These are phyloP conservation scores for Neofusicoccum ribis DNA, from an alignment of 2,329 filamentous ascomycete genomes.

Conservation along the genomic window DNA sequence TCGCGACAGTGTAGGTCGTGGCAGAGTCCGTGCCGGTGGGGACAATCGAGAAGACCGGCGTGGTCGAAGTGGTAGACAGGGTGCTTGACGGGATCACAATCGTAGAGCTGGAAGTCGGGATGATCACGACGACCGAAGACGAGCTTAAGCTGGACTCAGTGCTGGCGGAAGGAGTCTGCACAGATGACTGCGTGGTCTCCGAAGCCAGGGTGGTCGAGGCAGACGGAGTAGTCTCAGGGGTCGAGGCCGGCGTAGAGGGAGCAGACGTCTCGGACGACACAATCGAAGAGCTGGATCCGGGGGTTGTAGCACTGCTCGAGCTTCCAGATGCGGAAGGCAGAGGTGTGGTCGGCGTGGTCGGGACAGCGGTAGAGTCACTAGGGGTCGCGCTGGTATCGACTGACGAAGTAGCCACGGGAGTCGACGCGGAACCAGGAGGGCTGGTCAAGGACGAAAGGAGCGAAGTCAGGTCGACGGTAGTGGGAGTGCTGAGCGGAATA, in stretches of 20 bases:
- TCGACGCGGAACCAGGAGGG: neutral
- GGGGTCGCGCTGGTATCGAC: neutral
- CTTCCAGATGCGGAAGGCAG: neutral
- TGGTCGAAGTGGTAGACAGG: conserved; percentile 29
- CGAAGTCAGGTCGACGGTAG: conserved; percentile 14
- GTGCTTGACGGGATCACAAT: conserved; percentile 21
- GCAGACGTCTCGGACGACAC: neutral
- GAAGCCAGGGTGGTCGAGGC: neutral
- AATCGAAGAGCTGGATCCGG: neutral
- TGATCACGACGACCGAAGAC: conserved; percentile 3
- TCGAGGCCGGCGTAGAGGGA: neutral
- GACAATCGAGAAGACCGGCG: conserved; percentile 42
- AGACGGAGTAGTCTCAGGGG: neutral
- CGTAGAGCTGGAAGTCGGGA: neutral
- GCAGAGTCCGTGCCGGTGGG: conserved; percentile 49
- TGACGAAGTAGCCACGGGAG: conserved; percentile 6
- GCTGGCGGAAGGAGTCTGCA: neutral
- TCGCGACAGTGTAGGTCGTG: conserved; percentile 55
- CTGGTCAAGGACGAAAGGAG: conserved; percentile 4
- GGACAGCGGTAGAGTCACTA: neutral
- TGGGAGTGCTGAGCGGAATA: conserved; percentile 16
- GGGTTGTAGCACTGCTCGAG: neutral
- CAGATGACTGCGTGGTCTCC: conserved; percentile 1
- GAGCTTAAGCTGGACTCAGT: conserved; percentile 6
- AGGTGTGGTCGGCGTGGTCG: conserved; percentile 10